Evolutionary conservation across 768 basidiomycete species (phyloP).

Genomic region (Leccinum pellstonianum): DNA sequence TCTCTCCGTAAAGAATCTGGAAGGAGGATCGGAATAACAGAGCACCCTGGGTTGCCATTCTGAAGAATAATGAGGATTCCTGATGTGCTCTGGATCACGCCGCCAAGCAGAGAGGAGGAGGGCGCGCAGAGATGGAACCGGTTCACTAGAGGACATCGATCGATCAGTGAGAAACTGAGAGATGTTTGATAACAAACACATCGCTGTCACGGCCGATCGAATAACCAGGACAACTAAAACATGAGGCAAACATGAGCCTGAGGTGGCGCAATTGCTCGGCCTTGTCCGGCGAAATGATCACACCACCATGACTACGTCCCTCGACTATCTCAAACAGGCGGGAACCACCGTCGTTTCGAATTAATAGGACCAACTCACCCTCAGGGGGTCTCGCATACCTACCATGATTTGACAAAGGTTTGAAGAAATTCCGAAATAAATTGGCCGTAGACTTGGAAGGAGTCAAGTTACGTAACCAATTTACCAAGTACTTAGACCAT

Average conservation of each 20-base stretch:
- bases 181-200: not conserved
- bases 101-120: not conserved
- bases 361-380: too few species aligned
- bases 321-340: constrained; percentile 79
- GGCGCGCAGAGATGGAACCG: not conserved
- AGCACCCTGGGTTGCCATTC: not conserved
- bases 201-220: too few species aligned
- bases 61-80: not conserved
- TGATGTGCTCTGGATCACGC: not conserved
- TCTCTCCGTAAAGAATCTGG: not conserved
- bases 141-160: not conserved
- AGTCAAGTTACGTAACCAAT: too few species aligned
- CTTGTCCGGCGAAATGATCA: constrained; percentile 8
- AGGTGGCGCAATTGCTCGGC: not conserved
- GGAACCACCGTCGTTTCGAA: constrained; percentile 74
- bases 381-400: too few species aligned
- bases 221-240: too few species aligned
- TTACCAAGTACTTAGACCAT: too few species aligned
- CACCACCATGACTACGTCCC: constrained; percentile 66
- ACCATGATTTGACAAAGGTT: too few species aligned
- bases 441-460: too few species aligned
- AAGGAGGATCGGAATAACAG: not conserved
- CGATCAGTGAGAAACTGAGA: not conserved
- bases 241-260: too few species aligned
- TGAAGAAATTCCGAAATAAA: too few species aligned